Evolutionary conservation across 1,139 yeast species (phyloP).

Genomic region (Zygosaccharomyces pseudobailii): DNA sequence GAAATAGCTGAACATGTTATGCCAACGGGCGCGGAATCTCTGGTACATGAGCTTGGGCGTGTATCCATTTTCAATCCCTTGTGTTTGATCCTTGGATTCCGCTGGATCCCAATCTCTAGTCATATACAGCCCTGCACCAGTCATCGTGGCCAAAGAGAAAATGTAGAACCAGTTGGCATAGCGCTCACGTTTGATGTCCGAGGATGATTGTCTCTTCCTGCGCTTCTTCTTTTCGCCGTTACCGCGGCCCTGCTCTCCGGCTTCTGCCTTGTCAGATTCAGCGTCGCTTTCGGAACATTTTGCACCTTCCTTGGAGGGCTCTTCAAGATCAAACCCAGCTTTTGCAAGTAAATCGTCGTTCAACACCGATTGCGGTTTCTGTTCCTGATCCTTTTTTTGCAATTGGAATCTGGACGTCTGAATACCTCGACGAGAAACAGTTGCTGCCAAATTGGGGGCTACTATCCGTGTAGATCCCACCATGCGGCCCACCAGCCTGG

Average conservation of each 20-base stretch:
- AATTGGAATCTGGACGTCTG: constrained; percentile 2
- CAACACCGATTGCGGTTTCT: constrained; percentile 53
- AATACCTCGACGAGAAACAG: not conserved
- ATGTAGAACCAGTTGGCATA: constrained; percentile 67
- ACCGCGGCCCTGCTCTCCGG: constrained; percentile 23
- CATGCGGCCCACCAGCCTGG: constrained; percentile 1
- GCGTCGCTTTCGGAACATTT: constrained; percentile 14
- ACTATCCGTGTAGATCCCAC: not conserved
- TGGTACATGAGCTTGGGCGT: constrained; percentile 59
- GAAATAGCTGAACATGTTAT: constrained; percentile 75
- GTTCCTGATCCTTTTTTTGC: constrained; percentile 23
- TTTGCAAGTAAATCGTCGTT: constrained; percentile 77
- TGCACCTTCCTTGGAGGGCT: constrained; percentile 6
- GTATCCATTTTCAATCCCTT: constrained; percentile 62
- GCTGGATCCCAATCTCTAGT: constrained; percentile 84
- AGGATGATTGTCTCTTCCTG: constrained; percentile 56
- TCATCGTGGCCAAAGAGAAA: constrained; percentile 55
- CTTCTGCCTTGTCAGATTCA: constrained; percentile 29
- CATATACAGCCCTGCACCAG: constrained; percentile 62
- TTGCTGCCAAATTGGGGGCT: not conserved
- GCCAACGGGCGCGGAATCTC: constrained; percentile 66
- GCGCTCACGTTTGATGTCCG: constrained; percentile 60
- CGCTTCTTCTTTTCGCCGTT: constrained; percentile 30
- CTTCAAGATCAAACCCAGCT: constrained; percentile 72
- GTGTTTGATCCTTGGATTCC: constrained; percentile 55